Evolutionary conservation across 257 asterid genomes (phyloP), one percentile per base, ranked within the genome.

Genomic region (Rubia yunnanensis): DNA sequence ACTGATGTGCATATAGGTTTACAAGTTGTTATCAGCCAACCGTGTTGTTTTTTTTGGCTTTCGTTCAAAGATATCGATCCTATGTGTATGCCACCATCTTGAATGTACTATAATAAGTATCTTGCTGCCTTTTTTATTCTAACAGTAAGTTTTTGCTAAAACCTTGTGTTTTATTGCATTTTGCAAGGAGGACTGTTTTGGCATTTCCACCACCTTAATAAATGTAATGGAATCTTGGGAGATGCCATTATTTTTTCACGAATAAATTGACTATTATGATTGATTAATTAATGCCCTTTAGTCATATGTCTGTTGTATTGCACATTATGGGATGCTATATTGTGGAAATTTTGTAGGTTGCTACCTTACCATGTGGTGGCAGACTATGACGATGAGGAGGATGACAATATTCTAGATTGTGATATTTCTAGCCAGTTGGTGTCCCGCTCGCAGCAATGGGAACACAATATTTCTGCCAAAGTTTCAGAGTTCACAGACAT

Each of bases 391-490:
- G 99, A 96, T 22, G 99, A 90, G 82, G 99, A 94, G 71, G 99
- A 94, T 70, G 97, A 94, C 85, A 88, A 83, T 82, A 88, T 90
- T 78, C 96, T 94, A 18, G 97, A 90, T 75, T 86, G 92, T 49
- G 97, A 88, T 83, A 82, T 87, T 14, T 83, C 87, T 23, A 96
- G 94, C 52, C 97, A 86, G 72, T 76, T 88, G 73, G 82, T 88
- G 34, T 94, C 99, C 69, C 95, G 99, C 15, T 94, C 97, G 27
- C 99, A 94, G 82, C 99, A 86, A 73, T 94, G 99, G 99, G 99
- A 94, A 80, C 85, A 90, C 64, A 94, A 90, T 52, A 88, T 94
- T 57, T 90, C 97, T 15, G 95, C 92, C 13, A 94, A 94, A 82
- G 95, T 94, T 63, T 89, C 95, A 10, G 97, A 94, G 79, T 94